phyloP scores from a whole-genome alignment of 495 filamentous ascomycete genomes.

The Penicillium silybi region DNA sequence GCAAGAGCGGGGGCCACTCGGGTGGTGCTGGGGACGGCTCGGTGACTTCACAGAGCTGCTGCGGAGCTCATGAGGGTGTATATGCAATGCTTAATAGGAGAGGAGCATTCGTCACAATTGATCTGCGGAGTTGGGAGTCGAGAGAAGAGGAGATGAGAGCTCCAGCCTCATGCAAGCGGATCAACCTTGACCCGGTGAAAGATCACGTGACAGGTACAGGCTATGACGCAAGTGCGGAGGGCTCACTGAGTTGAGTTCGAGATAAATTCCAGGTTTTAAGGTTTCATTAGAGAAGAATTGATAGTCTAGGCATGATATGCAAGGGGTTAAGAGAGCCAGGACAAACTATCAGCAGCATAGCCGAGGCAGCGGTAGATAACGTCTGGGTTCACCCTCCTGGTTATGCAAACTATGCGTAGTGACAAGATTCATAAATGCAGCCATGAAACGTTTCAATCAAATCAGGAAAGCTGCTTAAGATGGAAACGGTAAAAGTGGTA shows the following conservation, averaged over 20 bases:
- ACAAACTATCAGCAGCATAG: not conserved
- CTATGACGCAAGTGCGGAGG: not conserved
- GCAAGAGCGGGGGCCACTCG: conserved; percentile 24
- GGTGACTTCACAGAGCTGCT: not conserved
- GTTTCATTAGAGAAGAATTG: not conserved
- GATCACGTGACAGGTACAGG: conserved; percentile 14
- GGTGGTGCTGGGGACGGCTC: conserved; percentile 9
- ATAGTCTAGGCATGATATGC: not conserved
- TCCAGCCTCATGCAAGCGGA: conserved; percentile 25
- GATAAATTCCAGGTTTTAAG: not conserved
- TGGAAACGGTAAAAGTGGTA: conserved; percentile 11
- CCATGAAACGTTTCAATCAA: not conserved
- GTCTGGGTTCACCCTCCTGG: conserved; percentile 11
- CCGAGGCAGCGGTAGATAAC: conserved; percentile 16
- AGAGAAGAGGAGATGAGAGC: conserved; percentile 12
- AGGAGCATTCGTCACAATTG: not conserved
- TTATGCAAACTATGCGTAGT: not conserved
- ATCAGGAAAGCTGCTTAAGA: not conserved
- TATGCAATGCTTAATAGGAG: not conserved
- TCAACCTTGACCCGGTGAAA: conserved; percentile 14
- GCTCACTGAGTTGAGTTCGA: not conserved
- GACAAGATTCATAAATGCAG: not conserved
- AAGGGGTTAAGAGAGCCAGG: not conserved
- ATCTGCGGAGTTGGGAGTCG: conserved; percentile 10
- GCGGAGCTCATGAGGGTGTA: not conserved